phyloP scores from a whole-genome alignment of 805 yeast species.

The Pichia californica region DNA sequence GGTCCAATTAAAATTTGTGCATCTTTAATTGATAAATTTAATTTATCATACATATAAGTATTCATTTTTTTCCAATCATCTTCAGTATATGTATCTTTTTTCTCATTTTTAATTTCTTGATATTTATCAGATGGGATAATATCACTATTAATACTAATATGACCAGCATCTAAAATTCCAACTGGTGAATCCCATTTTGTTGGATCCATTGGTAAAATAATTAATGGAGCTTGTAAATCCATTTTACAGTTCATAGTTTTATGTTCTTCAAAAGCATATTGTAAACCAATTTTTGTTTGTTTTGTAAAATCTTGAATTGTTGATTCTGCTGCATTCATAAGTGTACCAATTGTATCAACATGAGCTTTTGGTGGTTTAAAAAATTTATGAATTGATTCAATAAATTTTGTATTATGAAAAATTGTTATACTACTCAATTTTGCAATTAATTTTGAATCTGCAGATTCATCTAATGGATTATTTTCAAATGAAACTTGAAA shows the following conservation, averaged over 20 bases:
- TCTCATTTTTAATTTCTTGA: constrained; percentile 60
- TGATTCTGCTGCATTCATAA: constrained; percentile 91
- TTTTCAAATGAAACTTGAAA: constrained; percentile 77
- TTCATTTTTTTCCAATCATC: constrained; percentile 74
- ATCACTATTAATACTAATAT: constrained; percentile 76
- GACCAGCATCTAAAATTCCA: constrained; percentile 92
- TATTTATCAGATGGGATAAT: constrained; percentile 65
- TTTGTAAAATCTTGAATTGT: constrained; percentile 86
- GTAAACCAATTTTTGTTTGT: constrained; percentile 87
- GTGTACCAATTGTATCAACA: constrained; percentile 80
- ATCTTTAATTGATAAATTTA: constrained; percentile 67
- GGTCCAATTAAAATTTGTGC: constrained; percentile 89
- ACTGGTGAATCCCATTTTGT: constrained; percentile 79
- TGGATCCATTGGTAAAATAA: constrained; percentile 80
- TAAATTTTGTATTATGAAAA: constrained; percentile 77
- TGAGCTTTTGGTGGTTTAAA: constrained; percentile 86
- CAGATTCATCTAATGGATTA: constrained; percentile 77
- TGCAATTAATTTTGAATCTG: constrained; percentile 71
- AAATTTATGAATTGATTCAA: constrained; percentile 67
- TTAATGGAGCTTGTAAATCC: constrained; percentile 90
- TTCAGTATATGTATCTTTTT: constrained; percentile 43
- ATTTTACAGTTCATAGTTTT: constrained; percentile 79
- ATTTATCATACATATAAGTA: constrained; percentile 84
- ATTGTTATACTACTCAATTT: constrained; percentile 83
- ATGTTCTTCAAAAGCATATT: constrained; percentile 91